Evolutionary conservation across 164 flowering plant species (phyloP), one percentile per base, ranked within the genome.

Genomic region (Paratinospora sagittata): DNA sequence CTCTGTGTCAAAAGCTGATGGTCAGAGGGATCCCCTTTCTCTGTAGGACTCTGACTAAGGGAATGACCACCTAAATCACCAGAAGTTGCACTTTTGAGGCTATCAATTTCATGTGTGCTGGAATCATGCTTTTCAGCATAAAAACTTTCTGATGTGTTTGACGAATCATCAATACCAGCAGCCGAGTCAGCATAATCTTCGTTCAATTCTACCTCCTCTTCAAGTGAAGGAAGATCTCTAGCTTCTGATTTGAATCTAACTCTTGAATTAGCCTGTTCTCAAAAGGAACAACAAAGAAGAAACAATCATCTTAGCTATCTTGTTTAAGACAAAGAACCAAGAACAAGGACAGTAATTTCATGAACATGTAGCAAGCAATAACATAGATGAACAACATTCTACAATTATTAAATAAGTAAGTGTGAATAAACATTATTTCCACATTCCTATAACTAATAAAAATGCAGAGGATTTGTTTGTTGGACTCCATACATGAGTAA

Each of bases 91-190:
- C 91, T 87, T 76, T 84, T 88, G 24, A 84, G 81, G 78, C 91
- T 88, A 41, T 94, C 97, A 69, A 81, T 79, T 75, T 87, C 96
- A 72, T 85, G 87, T 19, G 82, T 77, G 76, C 89, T 85, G 37
- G 89, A 87, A 73, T 90, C 97, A 60, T 87, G 89, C 82, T 88
- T 95, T 69, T 94, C 98, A 33, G 92, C 87, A 80, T 79, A 85
- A 63, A 89, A 75, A 76, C 97, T 87, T 79, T 80, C 97, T 62
- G 97, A 92, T 39, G 97, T 84, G 75, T 87, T 86, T 21, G 97
- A 92, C 67, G 90, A 88, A 65, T 82, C 96, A 85, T 94, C 97
- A 80, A 80, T 79, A 47, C 89, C 96, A 67, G 71, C 75, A 63
- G 84, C 85, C 63, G 88, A 87, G 67, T 87, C 97, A 66, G 86